Evolutionary conservation across 2,329 filamentous ascomycete genomes (phyloP), one percentile per base, ranked within the genome.

Genomic region (Beauveria caledonica): DNA sequence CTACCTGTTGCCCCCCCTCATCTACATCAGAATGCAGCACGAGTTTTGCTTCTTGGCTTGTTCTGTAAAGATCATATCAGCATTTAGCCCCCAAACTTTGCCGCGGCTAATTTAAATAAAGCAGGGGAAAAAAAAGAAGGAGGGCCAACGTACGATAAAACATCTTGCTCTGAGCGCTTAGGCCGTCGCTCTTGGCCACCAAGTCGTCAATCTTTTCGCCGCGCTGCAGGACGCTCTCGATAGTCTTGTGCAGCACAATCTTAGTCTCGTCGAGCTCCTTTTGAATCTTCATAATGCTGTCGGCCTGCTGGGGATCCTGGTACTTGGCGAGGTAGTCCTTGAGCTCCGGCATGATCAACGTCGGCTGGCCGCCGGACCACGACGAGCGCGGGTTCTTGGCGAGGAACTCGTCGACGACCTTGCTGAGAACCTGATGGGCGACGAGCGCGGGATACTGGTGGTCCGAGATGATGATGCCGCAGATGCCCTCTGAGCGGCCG

Each of bases 231-330:
- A 81, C 86, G 69, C 85, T 89, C 78, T 96, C 89, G 68, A 96
- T 97, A 49, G 94, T 97, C 84, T 97, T 96, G 78, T 97, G 92
- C 68, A 99, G 81, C 62, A 96, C 88, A 71, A 96, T 92, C 83
- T 97, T 97, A 63, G 93, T 97, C 81, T 97, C 92, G 71, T 97
- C 92, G 63, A 99, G 81, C 78, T 99, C 92, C 77, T 91, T 89
- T 76, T 97, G 93, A 69, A 99, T 97, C 81, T 91, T 92, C 80
- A 91, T 85, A 72, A 97, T 95, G 75, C 87, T 93, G 77, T 96
- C 92, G 66, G 91, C 92, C 76, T 95, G 84, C 70, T 86, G 80
- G 13, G 93, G 92, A 73, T 97, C 89, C 78, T 96, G 90, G 77
- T 92, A 96, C 69, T 81, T 81, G 69, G 70, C 69, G 52, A 85